phyloP scores from a whole-genome alignment of 1,284 basidiomycete genomes.

The Ganoderma multipileum region DNA sequence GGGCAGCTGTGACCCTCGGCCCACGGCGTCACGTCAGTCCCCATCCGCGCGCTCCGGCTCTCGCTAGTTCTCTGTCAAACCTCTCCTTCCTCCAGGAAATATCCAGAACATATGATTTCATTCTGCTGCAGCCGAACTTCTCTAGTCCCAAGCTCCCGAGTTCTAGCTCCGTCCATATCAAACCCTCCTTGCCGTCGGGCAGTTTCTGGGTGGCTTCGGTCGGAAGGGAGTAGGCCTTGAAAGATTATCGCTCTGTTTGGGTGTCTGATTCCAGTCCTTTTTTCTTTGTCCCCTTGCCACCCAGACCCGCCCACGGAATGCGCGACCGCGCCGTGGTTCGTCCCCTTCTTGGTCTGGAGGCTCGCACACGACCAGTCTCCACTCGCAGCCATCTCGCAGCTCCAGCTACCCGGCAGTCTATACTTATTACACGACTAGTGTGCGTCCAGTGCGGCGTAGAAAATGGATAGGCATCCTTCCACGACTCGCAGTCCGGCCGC shows the following conservation, averaged over 20 bases:
- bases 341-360: neutral
- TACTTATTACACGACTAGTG: neutral
- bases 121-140: neutral
- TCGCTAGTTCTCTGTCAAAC: neutral
- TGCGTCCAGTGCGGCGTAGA: neutral
- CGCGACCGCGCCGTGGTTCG: neutral
- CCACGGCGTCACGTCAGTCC: neutral
- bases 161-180: neutral
- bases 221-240: neutral
- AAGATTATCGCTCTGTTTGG: neutral
- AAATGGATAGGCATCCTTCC: neutral
- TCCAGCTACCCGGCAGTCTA: neutral
- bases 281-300: neutral
- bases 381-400: neutral
- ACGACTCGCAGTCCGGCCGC: neutral
- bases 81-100: neutral
- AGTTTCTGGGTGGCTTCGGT: neutral
- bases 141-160: neutral
- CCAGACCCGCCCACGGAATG: neutral
- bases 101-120: neutral
- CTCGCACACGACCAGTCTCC: neutral
- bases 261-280: neutral
- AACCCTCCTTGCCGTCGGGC: neutral
- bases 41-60: neutral
- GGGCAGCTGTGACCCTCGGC: neutral